Conservation (phyloP, 2,329 filamentous ascomycete genomes). For the Sordariomycetes sp. region DNA sequence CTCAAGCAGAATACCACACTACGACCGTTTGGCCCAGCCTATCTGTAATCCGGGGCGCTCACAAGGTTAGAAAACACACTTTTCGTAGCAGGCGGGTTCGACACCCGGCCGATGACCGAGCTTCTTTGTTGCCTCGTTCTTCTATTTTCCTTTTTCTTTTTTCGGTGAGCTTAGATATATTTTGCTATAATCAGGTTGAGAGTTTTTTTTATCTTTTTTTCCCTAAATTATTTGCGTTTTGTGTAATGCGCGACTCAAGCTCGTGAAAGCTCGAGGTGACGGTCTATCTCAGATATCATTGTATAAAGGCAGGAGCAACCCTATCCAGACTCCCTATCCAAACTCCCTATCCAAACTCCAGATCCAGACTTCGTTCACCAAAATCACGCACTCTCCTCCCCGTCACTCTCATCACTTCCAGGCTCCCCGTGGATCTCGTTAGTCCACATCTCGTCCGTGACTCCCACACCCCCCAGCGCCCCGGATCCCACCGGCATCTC, state of each 20-base stretch:
- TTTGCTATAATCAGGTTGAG: too few species aligned
- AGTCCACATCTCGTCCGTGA: not conserved
- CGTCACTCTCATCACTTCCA: not conserved
- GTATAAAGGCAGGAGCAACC: too few species aligned
- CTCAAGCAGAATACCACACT: too few species aligned
- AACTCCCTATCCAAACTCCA: not conserved
- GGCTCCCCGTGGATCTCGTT: not conserved
- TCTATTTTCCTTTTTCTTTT: not conserved
- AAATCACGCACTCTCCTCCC: not conserved
- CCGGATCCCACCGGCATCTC: not conserved
- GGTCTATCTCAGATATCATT: not conserved
- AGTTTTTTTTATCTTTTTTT: not conserved
- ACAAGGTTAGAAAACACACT: too few species aligned
- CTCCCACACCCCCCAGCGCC: slow-evolving; percentile 1
- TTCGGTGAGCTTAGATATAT: not conserved
- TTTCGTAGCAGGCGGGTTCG: too few species aligned
- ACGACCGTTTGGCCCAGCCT: too few species aligned
- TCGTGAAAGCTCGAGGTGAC: too few species aligned
- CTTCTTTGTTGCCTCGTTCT: not conserved
- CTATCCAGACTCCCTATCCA: too few species aligned
- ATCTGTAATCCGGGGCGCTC: too few species aligned
- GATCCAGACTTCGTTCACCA: not conserved
- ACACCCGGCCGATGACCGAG: too few species aligned
- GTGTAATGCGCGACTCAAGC: too few species aligned
- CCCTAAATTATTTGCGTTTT: too few species aligned